A percentile compares a stretch with the other conserved stretches of the same genome.
Conservation (phyloP, 768 basidiomycete genomes). For the Obba rivulosa region DNA sequence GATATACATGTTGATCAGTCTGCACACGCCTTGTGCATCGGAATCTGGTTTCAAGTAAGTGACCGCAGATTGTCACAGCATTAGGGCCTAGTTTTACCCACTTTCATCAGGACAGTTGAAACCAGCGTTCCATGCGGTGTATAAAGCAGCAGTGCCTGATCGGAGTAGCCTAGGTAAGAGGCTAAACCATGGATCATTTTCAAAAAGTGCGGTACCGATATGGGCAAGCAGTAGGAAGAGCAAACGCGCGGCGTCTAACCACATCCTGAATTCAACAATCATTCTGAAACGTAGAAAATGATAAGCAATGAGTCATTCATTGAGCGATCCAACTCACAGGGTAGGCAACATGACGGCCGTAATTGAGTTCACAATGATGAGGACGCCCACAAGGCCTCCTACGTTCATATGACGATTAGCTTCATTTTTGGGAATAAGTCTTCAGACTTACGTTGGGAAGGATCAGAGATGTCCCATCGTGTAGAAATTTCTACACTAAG, state of each 20-base stretch:
- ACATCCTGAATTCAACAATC: constrained; percentile 35
- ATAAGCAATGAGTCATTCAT: constrained; percentile 3
- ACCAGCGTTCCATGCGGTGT: constrained; percentile 36
- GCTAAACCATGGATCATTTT: no score
- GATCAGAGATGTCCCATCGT: constrained; percentile 41
- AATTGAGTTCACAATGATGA: constrained; percentile 26
- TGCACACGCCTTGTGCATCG: constrained; percentile 34
- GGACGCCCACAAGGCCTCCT: no score
- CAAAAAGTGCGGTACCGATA: constrained; percentile 35
- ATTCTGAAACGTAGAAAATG: not conserved
- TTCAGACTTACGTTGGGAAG: constrained; percentile 38
- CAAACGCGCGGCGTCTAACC: constrained; percentile 51
- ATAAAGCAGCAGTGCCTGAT: constrained; percentile 38
- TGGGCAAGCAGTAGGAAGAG: constrained; percentile 41
- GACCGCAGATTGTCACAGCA: not conserved
- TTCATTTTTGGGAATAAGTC: no score
- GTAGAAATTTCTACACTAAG: constrained; percentile 41
- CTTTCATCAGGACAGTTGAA: constrained; percentile 42
- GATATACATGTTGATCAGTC: constrained; percentile 42
- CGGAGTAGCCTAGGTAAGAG: not conserved
- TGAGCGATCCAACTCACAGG: constrained; percentile 29
- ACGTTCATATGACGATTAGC: no score
- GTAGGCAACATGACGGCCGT: constrained; percentile 26
- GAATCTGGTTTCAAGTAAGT: not conserved
- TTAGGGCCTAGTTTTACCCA: constrained; percentile 21